Evolutionary conservation across 176 grass and related monocot genomes (phyloP).

Genomic region (Carex myosuroides): DNA sequence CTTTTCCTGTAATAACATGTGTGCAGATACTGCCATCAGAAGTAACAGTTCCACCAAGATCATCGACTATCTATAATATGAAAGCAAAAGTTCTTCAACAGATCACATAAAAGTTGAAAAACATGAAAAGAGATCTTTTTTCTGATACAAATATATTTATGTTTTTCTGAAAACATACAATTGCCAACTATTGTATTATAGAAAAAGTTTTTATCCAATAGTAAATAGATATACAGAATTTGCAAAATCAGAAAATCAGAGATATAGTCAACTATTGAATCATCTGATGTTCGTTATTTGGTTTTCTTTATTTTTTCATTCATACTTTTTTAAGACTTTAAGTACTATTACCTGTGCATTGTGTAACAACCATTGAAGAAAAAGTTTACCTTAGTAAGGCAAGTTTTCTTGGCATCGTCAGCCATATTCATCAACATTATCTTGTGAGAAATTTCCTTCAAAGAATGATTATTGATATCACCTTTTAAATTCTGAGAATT

Average conservation of each 20-base stretch:
- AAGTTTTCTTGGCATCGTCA: slow-evolving; percentile 63
- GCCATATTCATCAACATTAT: slow-evolving; percentile 94
- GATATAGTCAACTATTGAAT: too few relatives aligned
- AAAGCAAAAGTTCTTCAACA: neutral
- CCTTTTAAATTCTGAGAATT: slow-evolving; percentile 28
- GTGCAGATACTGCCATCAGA: slow-evolving; percentile 56
- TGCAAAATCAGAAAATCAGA: neutral
- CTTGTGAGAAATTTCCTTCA: slow-evolving; percentile 24
- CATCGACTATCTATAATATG: slow-evolving; percentile 52
- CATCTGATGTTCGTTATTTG: neutral
- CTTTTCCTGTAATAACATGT: slow-evolving; percentile 79
- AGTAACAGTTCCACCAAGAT: slow-evolving; percentile 53
- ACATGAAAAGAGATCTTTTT: neutral
- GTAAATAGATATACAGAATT: neutral
- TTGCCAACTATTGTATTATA: neutral
- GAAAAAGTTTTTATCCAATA: neutral
- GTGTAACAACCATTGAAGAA: neutral
- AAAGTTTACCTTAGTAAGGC: slow-evolving; percentile 56
- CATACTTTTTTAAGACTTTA: neutral
- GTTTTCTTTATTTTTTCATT: neutral
- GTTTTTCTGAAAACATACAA: neutral
- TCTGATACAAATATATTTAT: neutral
- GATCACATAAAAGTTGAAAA: neutral
- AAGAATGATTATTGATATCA: slow-evolving; percentile 8
- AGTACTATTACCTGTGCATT: neutral